These are phyloP conservation scores for Annulohypoxylon moriforme DNA, from an alignment of 495 filamentous ascomycete genomes.

Conservation along the genomic window DNA sequence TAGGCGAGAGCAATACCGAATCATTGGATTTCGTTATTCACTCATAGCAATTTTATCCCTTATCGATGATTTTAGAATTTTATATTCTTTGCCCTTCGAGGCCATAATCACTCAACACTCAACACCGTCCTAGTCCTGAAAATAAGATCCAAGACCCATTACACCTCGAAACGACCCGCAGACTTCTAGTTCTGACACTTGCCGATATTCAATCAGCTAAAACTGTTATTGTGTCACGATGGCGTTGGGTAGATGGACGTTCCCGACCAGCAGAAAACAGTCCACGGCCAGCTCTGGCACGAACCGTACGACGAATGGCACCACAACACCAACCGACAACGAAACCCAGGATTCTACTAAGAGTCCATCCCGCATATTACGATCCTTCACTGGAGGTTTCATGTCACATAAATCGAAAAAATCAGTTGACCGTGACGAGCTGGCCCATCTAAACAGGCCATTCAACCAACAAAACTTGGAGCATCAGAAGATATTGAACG, in stretches of 20 bases:
- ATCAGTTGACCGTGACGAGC: slow-evolving; percentile 31
- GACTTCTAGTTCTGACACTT: background rate
- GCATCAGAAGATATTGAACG: slow-evolving; percentile 45
- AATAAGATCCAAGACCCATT: background rate
- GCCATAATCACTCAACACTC: background rate
- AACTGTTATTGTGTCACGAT: slow-evolving; percentile 18
- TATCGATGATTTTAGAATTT: slow-evolving; percentile 3
- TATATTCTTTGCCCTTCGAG: slow-evolving; percentile 7
- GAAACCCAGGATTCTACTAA: slow-evolving; percentile 27
- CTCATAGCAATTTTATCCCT: background rate
- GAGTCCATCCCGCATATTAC: slow-evolving; percentile 28
- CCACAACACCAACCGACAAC: slow-evolving; percentile 35
- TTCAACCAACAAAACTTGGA: slow-evolving; percentile 48
- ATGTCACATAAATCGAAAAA: slow-evolving; percentile 35
- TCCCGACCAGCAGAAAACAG: slow-evolving; percentile 35
- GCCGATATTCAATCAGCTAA: background rate
- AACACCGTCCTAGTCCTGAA: background rate
- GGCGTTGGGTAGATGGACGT: slow-evolving; percentile 40
- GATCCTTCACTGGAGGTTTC: slow-evolving; percentile 30
- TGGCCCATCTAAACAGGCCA: slow-evolving; percentile 36
- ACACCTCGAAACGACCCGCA: background rate
- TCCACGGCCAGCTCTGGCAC: slow-evolving; percentile 32
- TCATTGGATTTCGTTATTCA: background rate
- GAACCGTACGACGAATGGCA: slow-evolving; percentile 18
- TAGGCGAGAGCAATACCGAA: slow-evolving; percentile 8